A percentile compares a stretch with the other conserved stretches of the same genome.
Evolutionary conservation across 257 asterid genomes (phyloP).

Genomic region (Ilex asprella): DNA sequence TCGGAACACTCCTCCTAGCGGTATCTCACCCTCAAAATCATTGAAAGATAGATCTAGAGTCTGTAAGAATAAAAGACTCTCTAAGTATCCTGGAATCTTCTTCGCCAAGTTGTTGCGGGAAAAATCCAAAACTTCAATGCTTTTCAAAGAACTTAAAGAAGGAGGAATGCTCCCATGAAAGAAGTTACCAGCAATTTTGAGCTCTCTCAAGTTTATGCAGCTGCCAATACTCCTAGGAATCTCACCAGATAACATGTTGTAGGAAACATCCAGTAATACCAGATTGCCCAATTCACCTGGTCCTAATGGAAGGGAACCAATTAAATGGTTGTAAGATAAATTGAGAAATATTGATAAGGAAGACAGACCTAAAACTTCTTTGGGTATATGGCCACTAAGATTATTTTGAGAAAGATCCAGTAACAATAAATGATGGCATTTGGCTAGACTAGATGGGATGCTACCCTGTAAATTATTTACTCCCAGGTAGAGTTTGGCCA

Average conservation of each 20-base stretch:
- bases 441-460: no score
- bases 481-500: no score
- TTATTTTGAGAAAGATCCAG: no score
- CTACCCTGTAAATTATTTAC: no score
- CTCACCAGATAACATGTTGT: not conserved
- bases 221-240: not conserved
- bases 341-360: no score
- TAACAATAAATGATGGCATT: no score
- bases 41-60: not conserved
- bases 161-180: not conserved
- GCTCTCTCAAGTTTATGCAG: not conserved
- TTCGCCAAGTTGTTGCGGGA: not conserved
- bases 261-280: not conserved
- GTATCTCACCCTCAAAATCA: not conserved
- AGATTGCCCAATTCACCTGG: not conserved
- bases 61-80: not conserved
- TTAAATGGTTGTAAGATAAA: no score
- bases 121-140: not conserved
- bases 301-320: not conserved
- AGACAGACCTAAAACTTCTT: no score
- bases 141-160: not conserved
- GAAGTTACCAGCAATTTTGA: not conserved
- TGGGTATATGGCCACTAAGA: no score
- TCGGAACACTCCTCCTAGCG: not conserved
- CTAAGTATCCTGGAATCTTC: not conserved